A percentile compares a stretch with the other conserved stretches of the same genome.
phyloP scores from a whole-genome alignment of 1,284 basidiomycete genomes.

The Ceratobasidium sp. region DNA sequence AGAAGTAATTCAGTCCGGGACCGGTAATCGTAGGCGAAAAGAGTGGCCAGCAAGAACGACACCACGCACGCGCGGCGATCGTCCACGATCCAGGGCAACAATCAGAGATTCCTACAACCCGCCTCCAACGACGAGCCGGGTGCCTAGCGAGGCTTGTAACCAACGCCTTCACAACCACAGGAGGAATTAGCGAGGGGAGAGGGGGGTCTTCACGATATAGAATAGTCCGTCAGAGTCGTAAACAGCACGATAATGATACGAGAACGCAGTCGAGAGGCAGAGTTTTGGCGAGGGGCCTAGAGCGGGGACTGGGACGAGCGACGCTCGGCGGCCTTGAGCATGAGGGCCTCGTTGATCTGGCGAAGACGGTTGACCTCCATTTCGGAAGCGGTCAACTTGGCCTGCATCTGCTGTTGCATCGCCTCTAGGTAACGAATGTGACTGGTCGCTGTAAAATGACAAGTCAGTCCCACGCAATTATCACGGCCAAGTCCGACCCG shows the following conservation, averaged over 20 bases:
- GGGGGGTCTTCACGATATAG: slow-evolving; percentile 24
- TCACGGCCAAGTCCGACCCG: slow-evolving; percentile 25
- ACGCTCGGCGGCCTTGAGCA: slow-evolving; percentile 78
- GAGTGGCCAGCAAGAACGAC: slow-evolving; percentile 19
- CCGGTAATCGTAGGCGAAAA: slow-evolving; percentile 17
- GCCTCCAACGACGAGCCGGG: slow-evolving; percentile 8
- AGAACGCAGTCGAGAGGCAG: background rate
- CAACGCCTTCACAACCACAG: slow-evolving; percentile 6
- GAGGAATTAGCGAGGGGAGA: background rate
- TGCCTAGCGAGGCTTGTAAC: background rate
- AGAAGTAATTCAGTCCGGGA: background rate
- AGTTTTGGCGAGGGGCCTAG: slow-evolving; percentile 21
- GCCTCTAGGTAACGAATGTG: slow-evolving; percentile 82
- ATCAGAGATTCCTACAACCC: background rate
- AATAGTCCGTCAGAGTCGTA: slow-evolving; percentile 6
- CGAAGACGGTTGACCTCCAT: slow-evolving; percentile 76
- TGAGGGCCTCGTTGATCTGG: slow-evolving; percentile 81
- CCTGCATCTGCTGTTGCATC: slow-evolving; percentile 72
- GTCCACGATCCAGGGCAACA: slow-evolving; percentile 14
- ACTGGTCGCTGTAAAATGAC: slow-evolving; percentile 60
- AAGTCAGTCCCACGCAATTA: slow-evolving; percentile 6
- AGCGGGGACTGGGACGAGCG: slow-evolving; percentile 45
- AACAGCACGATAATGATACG: slow-evolving; percentile 33
- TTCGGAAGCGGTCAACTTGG: slow-evolving; percentile 73
- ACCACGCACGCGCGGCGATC: slow-evolving; percentile 14